phyloP scores from a whole-genome alignment of 345 rosid genomes.

The Murraya paniculata region DNA sequence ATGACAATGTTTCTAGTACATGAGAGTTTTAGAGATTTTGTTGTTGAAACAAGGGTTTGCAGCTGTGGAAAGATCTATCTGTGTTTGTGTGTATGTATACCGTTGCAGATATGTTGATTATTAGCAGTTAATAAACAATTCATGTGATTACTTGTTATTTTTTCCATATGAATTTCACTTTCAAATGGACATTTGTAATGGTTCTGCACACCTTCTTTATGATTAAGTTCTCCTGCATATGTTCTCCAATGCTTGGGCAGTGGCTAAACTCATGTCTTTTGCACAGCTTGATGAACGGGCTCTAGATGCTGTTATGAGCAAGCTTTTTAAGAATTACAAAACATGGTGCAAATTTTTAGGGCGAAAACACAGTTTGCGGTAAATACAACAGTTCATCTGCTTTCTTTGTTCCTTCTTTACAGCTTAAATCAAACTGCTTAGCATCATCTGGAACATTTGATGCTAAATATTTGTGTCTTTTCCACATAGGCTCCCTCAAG shows the following conservation, averaged over 20 bases:
- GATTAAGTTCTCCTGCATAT: not conserved
- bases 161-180: not conserved
- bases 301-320: slow-evolving; percentile 79
- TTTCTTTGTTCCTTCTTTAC: not conserved
- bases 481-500: slow-evolving; percentile 80
- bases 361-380: slow-evolving; percentile 93
- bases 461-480: slow-evolving; percentile 3
- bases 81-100: not conserved
- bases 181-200: not conserved
- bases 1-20: not conserved
- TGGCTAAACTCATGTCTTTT: slow-evolving; percentile 9
- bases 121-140: not conserved
- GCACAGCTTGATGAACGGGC: slow-evolving; percentile 97
- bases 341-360: slow-evolving; percentile 96
- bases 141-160: not conserved
- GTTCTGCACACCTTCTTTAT: not conserved
- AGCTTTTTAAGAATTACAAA: slow-evolving; percentile 87
- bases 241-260: not conserved
- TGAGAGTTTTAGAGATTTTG: not conserved
- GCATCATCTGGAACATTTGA: not conserved
- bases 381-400: slow-evolving; percentile 8
- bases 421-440: slow-evolving; percentile 11
- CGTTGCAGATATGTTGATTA: not conserved
- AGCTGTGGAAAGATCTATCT: not conserved
- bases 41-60: not conserved